These are phyloP conservation scores for Sesbania bispinosa DNA, from an alignment of 306 rosid genomes.

Conservation along the genomic window DNA sequence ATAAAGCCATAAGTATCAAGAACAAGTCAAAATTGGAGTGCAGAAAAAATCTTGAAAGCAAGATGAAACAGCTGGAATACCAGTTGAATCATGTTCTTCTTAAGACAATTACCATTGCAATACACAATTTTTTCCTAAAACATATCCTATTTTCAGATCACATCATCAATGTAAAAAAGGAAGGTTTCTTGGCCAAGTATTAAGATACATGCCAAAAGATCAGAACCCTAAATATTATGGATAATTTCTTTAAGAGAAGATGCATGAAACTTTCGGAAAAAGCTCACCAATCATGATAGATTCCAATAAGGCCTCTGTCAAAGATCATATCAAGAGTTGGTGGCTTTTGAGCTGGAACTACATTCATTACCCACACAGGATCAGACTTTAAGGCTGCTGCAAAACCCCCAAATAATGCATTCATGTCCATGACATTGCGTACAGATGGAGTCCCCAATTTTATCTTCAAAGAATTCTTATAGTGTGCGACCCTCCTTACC, in stretches of 20 bases:
- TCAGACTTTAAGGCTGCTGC: conserved; percentile 84
- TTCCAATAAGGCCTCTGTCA: conserved; percentile 91
- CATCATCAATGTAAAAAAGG: neutral
- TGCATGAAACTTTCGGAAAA: neutral
- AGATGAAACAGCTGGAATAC: neutral
- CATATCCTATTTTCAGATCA: neutral
- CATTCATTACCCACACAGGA: conserved; percentile 97
- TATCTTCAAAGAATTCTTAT: conserved; percentile 64
- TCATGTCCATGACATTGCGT: conserved; percentile 96
- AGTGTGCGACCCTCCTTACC: conserved; percentile 68
- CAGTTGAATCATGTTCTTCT: neutral
- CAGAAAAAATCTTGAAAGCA: neutral
- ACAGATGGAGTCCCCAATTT: conserved; percentile 76
- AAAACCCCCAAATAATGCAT: conserved; percentile 92
- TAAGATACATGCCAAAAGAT: neutral
- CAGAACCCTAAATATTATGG: neutral
- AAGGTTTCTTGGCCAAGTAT: neutral
- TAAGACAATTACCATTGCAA: conserved; percentile 4
- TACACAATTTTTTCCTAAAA: neutral
- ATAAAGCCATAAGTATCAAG: neutral
- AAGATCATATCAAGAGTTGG: conserved; percentile 67
- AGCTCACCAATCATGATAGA: conserved; percentile 93
- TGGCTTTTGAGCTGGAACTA: conserved; percentile 75
- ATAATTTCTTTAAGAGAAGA: neutral
- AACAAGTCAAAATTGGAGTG: neutral